Base-by-base conservation (phyloP, 2,329 filamentous ascomycete species). In the Hymenoscyphus linearis region DNA sequence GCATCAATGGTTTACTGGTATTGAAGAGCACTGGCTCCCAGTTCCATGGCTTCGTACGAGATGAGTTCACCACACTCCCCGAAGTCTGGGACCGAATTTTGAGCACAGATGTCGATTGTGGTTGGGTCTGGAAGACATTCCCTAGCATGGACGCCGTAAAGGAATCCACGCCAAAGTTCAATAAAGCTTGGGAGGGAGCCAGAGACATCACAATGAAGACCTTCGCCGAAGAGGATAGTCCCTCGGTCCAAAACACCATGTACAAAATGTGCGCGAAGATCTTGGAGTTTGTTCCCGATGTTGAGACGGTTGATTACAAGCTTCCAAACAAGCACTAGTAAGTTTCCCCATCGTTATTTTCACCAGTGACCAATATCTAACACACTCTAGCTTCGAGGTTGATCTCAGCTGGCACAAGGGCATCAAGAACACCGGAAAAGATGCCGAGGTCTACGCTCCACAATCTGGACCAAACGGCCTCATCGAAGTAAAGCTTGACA, bases 271-370 rank as follows among this genome's bases (percentile, higher is more conserved):
- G 85, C 70, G 89, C 93, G 75, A 80, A 88, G 75, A 96, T 99
- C 68, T 80, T 99, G 58, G 88, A 84, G 9, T 85, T 81, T 25
- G 89, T 87, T 26, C 88, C 91, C 14, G 80, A 87, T 65, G 83
- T 92, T 25, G 84, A 88, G 52, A 80, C 82, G 25, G 90, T 95
- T 50, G 84, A 88, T 69, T 98, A 97, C 74, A 82, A 88, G 9
- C 81, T 99, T 71, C 95, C 95, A 12, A 99, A 99, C 81, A 98
- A 97, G 80, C 95, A 99, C 78, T 98, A 97, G 86, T 91, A 79
- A 78, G 87, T 80, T 61, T 7, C 26, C 59, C 37, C 36, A 3
- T 18, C n/a, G 2, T 26, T 16, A 10, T 18, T 53, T 26, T 5
- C 18, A 16, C 35, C 27, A n/a, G n/a, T n/a, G 4, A 59, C 18